These are phyloP conservation scores for Cytospora piceae DNA, from an alignment of 2,329 filamentous ascomycete species.

Conservation along the genomic window DNA sequence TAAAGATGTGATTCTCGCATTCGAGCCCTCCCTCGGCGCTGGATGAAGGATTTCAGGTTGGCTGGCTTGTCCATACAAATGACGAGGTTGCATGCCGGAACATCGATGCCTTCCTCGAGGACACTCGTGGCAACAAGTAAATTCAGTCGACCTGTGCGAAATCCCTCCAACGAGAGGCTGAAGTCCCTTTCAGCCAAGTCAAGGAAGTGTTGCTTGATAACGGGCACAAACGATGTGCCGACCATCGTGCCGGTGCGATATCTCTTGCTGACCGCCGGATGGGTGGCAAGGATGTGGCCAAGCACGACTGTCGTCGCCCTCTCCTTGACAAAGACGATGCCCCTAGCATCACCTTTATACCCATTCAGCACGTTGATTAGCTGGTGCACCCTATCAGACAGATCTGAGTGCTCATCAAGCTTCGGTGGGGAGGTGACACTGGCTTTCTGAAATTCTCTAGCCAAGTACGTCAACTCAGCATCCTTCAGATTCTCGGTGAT, in stretches of 20 bases:
- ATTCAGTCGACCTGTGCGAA: conserved; percentile 58
- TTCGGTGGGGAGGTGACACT: conserved; percentile 1
- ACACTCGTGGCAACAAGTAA: conserved; percentile 67
- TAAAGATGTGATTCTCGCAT: conserved; percentile 56
- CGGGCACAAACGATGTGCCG: conserved; percentile 50
- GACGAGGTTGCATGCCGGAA: conserved; percentile 66
- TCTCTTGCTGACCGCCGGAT: conserved; percentile 50
- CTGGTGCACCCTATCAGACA: conserved; percentile 61
- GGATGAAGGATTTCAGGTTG: conserved; percentile 62
- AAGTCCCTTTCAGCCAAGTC: conserved; percentile 40
- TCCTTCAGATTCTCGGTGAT: conserved; percentile 48
- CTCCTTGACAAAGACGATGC: conserved; percentile 71
- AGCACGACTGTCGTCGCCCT: conserved; percentile 65
- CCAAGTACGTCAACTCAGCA: conserved; percentile 61
- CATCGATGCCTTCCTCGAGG: conserved; percentile 69
- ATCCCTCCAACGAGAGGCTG: conserved; percentile 50
- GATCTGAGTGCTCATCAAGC: conserved; percentile 28
- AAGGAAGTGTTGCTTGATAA: conserved; percentile 46
- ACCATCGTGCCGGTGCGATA: conserved; percentile 60
- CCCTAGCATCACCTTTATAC: conserved; percentile 49
- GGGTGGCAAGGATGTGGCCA: conserved; percentile 56
- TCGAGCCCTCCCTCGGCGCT: conserved; percentile 58
- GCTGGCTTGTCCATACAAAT: conserved; percentile 57
- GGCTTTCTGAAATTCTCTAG: conserved; percentile 43
- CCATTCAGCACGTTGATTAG: conserved; percentile 58